phyloP scores from a whole-genome alignment of 2,329 filamentous ascomycete species.

The Podosphaera fusca region DNA sequence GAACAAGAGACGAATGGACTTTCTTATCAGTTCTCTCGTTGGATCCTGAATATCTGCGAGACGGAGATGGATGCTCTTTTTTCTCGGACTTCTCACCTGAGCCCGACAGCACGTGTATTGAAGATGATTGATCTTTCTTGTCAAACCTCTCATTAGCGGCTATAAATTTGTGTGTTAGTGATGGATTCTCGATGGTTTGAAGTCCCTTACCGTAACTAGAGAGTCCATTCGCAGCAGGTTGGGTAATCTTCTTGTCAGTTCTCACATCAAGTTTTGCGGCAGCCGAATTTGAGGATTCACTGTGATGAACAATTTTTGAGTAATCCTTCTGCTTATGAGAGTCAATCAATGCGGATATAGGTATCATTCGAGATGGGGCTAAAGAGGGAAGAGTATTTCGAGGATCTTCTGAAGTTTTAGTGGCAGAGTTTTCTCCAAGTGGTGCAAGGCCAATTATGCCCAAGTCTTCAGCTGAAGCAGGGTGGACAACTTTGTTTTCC shows the following conservation, averaged over 20 bases:
- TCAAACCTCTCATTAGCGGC: background rate
- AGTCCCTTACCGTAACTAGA: slow-evolving; percentile 4
- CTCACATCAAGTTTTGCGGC: slow-evolving; percentile 8
- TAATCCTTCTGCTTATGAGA: no score
- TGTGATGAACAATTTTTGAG: slow-evolving; percentile 7
- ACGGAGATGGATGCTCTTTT: no score
- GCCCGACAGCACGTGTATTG: background rate
- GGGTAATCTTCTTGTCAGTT: slow-evolving; percentile 8
- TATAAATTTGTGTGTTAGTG: slow-evolving; percentile 8
- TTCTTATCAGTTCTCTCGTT: background rate
- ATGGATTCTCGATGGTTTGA: slow-evolving; percentile 10
- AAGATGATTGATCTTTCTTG: background rate
- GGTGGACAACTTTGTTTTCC: slow-evolving; percentile 66
- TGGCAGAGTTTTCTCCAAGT: slow-evolving; percentile 21
- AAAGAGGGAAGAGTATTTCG: slow-evolving; percentile 6
- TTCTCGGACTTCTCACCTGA: background rate
- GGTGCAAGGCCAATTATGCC: slow-evolving; percentile 55
- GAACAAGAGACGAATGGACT: no score
- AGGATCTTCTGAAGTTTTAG: slow-evolving; percentile 5
- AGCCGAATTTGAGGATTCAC: background rate
- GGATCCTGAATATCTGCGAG: background rate
- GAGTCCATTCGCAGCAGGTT: background rate
- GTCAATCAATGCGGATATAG: slow-evolving; percentile 7
- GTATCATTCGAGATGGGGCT: slow-evolving; percentile 10
- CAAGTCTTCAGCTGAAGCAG: slow-evolving; percentile 51